phyloP scores from a whole-genome alignment of 495 filamentous ascomycete species.

The Baudoinia panamericana region DNA sequence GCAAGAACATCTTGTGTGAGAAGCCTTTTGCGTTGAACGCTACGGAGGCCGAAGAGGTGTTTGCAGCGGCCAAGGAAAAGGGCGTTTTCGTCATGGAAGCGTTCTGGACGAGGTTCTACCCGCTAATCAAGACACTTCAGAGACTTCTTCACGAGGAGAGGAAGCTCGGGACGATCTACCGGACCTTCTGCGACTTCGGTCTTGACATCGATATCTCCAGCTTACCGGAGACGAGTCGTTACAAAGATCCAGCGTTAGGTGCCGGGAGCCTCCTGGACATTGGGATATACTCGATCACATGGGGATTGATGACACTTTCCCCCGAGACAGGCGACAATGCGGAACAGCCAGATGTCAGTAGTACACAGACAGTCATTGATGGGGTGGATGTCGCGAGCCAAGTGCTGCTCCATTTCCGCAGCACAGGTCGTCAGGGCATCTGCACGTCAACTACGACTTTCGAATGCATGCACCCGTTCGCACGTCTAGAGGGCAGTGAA shows the following conservation, averaged over 20 bases:
- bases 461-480: constrained; percentile 5
- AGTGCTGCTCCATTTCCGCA: constrained; percentile 11
- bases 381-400: constrained; percentile 10
- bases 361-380: constrained; percentile 14
- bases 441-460: constrained; percentile 14
- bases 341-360: constrained; percentile 15
- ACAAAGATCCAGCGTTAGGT: constrained; percentile 21
- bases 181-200: constrained; percentile 21
- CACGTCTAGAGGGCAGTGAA: constrained; percentile 17
- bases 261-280: constrained; percentile 22
- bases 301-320: constrained; percentile 11
- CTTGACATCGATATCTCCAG: constrained; percentile 18
- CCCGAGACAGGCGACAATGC: constrained; percentile 12
- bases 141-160: constrained; percentile 18
- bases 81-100: constrained; percentile 35
- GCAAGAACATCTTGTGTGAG: constrained; percentile 35
- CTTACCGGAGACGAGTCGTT: constrained; percentile 7
- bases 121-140: constrained; percentile 15
- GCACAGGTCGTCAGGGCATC: constrained; percentile 13
- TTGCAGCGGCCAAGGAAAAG: constrained; percentile 31
- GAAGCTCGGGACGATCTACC: constrained; percentile 16
- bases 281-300: constrained; percentile 21
- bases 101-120: constrained; percentile 24
- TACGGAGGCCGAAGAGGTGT: constrained; percentile 28
- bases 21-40: constrained; percentile 34